Evolutionary conservation across 2,329 filamentous ascomycete species (phyloP).

Genomic region (Magnaporthales sp.): DNA sequence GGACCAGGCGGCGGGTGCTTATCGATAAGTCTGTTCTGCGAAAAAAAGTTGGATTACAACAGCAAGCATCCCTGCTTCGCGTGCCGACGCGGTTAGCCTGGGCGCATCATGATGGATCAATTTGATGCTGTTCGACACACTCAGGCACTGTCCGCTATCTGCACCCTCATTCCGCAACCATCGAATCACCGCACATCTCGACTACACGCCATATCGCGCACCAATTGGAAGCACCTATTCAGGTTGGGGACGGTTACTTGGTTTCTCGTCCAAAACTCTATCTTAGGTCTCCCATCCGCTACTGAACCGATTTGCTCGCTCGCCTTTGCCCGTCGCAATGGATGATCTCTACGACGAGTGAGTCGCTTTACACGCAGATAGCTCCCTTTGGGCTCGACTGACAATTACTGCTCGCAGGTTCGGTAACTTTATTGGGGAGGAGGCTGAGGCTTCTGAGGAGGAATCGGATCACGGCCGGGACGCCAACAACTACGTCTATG

Average conservation of each 20-base stretch:
- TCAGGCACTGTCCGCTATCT: neutral
- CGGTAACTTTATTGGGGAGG: constrained; percentile 96
- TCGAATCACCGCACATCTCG: neutral
- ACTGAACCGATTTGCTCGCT: too few species aligned
- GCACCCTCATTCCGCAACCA: neutral
- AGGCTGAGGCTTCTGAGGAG: constrained; percentile 72
- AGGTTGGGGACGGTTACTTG: neutral
- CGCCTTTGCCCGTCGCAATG: constrained; percentile 33
- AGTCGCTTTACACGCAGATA: constrained; percentile 11
- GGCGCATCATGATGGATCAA: neutral
- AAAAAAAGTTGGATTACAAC: neutral
- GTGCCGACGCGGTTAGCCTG: neutral
- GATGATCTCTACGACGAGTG: constrained; percentile 98
- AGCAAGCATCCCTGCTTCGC: neutral
- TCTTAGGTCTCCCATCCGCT: neutral
- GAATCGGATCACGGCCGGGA: constrained; percentile 70
- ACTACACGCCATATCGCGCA: neutral
- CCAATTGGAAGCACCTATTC: neutral
- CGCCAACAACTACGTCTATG: constrained; percentile 72
- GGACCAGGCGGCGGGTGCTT: neutral
- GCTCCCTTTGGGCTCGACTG: neutral
- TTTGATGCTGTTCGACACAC: neutral
- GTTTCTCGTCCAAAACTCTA: neutral
- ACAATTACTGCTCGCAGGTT: constrained; percentile 49
- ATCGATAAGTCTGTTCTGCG: neutral